Conservation (phyloP, 805 yeast species). For the Yarrowia osloensis region DNA sequence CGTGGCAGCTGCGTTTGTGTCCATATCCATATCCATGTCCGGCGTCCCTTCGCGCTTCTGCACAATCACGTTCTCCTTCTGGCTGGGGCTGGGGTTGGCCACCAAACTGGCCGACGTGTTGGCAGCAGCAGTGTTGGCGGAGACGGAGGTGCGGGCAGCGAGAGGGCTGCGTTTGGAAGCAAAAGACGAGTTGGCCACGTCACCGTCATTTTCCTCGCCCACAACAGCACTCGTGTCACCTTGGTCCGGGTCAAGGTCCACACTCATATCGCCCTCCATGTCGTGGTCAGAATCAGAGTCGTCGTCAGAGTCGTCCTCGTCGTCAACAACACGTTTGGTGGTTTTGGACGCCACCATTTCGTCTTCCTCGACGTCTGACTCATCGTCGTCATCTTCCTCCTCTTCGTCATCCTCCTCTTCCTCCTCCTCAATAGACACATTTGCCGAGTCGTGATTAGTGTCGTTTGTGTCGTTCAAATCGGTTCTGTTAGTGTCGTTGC, state of each 20-base stretch:
- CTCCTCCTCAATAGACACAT: no score
- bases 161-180: not conserved
- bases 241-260: not conserved
- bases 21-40: not conserved
- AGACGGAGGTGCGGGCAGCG: not conserved
- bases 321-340: not conserved
- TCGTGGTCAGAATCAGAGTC: not conserved
- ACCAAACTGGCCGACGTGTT: not conserved
- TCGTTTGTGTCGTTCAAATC: no score
- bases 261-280: not conserved
- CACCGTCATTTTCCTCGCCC: not conserved
- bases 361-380: not conserved
- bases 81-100: slow-evolving; percentile 2
- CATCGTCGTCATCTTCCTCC: not conserved
- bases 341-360: not conserved
- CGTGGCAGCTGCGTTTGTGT: not conserved
- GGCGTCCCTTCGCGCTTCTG: slow-evolving; percentile 1
- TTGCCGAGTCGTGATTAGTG: not conserved
- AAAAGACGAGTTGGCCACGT: not conserved
- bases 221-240: not conserved
- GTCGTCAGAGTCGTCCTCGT: not conserved
- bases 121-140: not conserved
- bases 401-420: not conserved
- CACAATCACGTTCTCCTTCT: slow-evolving; percentile 13
- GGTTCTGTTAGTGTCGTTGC: not conserved